A percentile compares a stretch with the other conserved stretches of the same genome.
phyloP scores from a whole-genome alignment of 1,284 basidiomycete species.

The Vanrija sp. region DNA sequence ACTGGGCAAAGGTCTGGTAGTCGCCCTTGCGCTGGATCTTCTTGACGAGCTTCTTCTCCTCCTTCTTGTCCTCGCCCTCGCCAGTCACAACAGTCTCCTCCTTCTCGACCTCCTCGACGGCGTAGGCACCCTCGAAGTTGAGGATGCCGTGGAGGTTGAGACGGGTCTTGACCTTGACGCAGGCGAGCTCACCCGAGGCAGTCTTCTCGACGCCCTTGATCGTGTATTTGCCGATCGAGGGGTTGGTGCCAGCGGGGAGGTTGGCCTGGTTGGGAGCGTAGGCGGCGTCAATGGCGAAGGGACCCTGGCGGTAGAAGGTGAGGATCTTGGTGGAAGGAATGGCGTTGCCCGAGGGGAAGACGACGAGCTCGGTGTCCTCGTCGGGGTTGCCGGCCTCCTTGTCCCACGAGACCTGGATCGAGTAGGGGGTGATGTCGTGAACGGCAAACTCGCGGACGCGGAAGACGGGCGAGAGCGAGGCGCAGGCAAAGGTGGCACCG shows the following conservation, averaged over 20 bases:
- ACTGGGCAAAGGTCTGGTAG: constrained; percentile 63
- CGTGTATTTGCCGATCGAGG: constrained; percentile 73
- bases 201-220: constrained; percentile 70
- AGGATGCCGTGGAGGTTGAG: constrained; percentile 79
- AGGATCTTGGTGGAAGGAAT: constrained; percentile 90
- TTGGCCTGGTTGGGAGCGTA: constrained; percentile 63
- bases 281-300: constrained; percentile 78
- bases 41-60: constrained; percentile 64
- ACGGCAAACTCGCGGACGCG: constrained; percentile 87
- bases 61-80: constrained; percentile 57
- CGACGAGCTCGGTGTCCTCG: constrained; percentile 80
- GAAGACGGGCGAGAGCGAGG: constrained; percentile 91
- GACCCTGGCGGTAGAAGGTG: constrained; percentile 82
- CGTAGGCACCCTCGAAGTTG: constrained; percentile 78
- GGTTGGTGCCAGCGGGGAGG: constrained; percentile 74
- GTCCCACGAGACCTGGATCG: constrained; percentile 84
- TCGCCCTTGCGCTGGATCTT: constrained; percentile 75
- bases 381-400: constrained; percentile 67
- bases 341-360: constrained; percentile 75
- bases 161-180: constrained; percentile 83
- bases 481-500: constrained; percentile 89
- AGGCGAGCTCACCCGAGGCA: constrained; percentile 65
- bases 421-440: constrained; percentile 75
- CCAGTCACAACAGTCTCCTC: constrained; percentile 60
- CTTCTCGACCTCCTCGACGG: constrained; percentile 65